Percentiles rank a stretch among this genome's conserved stretches.
phyloP scores from a whole-genome alignment of 2,329 filamentous ascomycete species.

The Paraphaeosphaeria minitans region DNA sequence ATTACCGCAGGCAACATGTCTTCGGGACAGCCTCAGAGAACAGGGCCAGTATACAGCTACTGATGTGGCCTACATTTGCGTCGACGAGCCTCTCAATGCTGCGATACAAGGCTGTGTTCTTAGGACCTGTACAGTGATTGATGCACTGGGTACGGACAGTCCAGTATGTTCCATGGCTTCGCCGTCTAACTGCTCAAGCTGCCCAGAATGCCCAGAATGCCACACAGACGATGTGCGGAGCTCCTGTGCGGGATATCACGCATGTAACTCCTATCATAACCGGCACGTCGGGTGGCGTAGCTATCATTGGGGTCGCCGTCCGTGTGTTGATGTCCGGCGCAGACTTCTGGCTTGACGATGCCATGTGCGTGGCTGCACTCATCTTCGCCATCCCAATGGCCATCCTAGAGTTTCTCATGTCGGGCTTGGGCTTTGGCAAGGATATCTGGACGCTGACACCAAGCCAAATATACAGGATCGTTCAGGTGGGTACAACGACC shows the following conservation, averaged over 20 bases:
- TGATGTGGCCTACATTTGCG: conserved; percentile 21
- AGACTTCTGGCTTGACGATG: conserved; percentile 22
- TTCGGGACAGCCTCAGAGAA: conserved; percentile 2
- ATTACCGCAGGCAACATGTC: conserved; percentile 1
- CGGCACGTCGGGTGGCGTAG: conserved; percentile 22
- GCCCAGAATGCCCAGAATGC: conserved; percentile 50
- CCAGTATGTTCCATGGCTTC: background rate
- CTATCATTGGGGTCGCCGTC: conserved; percentile 40
- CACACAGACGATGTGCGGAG: conserved; percentile 43
- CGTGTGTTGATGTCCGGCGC: conserved; percentile 23
- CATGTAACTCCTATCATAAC: conserved; percentile 29
- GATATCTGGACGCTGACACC: conserved; percentile 57
- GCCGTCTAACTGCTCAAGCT: conserved; percentile 22
- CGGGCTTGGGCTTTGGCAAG: conserved; percentile 49
- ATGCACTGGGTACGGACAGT: conserved; percentile 17
- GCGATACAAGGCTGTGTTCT: conserved; percentile 20
- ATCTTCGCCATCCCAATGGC: conserved; percentile 19
- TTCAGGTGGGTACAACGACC: background rate
- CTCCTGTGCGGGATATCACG: conserved; percentile 43
- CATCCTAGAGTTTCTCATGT: conserved; percentile 16
- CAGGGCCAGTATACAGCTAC: background rate
- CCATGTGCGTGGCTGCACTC: conserved; percentile 17
- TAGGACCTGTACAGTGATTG: conserved; percentile 18
- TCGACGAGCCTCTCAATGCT: conserved; percentile 9
- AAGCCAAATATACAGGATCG: conserved; percentile 51